A percentile compares a stretch with the other conserved stretches of the same genome.
These are phyloP conservation scores for Gaeumannomyces tritici DNA, from an alignment of 2,329 filamentous ascomycete genomes.

Conservation along the genomic window DNA sequence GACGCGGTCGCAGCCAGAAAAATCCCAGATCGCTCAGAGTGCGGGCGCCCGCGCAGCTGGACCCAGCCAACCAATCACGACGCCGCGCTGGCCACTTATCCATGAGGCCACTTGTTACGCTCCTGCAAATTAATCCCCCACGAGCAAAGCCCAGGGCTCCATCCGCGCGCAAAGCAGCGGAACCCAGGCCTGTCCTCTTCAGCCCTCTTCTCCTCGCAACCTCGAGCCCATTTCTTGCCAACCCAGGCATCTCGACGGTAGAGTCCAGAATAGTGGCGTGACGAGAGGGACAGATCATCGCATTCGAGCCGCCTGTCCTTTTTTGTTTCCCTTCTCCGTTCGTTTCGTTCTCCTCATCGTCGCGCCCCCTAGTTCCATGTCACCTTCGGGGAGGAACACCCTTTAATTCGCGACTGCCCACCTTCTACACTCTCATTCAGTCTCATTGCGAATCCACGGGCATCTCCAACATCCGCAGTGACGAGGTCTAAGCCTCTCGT, in stretches of 20 bases:
- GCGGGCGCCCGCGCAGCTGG: neutral
- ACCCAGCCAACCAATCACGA: neutral
- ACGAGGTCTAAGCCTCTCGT: neutral
- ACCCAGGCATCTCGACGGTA: neutral
- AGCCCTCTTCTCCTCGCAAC: neutral
- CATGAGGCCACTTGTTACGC: slow-evolving; percentile 1
- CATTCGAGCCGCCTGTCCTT: neutral
- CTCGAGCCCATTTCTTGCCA: neutral
- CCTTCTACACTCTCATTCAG: slow-evolving; percentile 3
- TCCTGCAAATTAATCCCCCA: neutral
- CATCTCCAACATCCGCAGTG: neutral
- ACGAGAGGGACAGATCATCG: slow-evolving; percentile 1
- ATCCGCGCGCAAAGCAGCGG: neutral
- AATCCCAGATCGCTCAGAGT: neutral
- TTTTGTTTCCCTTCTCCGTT: neutral
- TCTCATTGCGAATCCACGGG: neutral
- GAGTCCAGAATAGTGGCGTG: neutral
- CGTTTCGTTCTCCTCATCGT: neutral
- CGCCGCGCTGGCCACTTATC: neutral
- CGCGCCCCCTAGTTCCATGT: neutral
- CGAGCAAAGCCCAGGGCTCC: neutral
- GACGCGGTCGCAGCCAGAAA: neutral
- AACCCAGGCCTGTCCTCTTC: neutral
- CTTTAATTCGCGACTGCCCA: neutral
- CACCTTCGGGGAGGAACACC: neutral